These are phyloP conservation scores for Rubroboletus satanas DNA, from an alignment of 768 basidiomycete genomes.

Conservation along the genomic window DNA sequence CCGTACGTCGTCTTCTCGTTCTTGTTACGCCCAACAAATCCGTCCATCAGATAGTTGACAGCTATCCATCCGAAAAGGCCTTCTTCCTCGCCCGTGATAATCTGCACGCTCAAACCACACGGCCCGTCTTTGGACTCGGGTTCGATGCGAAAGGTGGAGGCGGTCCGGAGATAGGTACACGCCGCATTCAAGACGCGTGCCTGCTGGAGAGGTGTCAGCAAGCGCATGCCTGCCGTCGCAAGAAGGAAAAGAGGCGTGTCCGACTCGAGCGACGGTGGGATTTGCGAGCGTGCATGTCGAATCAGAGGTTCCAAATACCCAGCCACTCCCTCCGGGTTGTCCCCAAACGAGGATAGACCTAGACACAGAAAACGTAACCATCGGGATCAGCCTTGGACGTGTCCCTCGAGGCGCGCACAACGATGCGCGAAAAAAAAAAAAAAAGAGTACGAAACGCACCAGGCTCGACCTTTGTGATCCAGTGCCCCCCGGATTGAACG, in stretches of 20 bases:
- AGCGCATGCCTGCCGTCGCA: conserved; percentile 96
- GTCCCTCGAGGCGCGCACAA: neutral
- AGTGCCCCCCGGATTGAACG: conserved; percentile 70
- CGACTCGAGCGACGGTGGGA: conserved; percentile 81
- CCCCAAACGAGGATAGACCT: conserved; percentile 86
- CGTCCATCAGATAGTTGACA: conserved; percentile 98
- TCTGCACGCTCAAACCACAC: conserved; percentile 88
- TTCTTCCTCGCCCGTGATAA: conserved; percentile 98
- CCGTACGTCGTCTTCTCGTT: conserved; percentile 83
- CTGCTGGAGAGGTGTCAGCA: conserved; percentile 67
- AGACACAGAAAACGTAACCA: neutral
- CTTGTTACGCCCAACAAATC: conserved; percentile 53
- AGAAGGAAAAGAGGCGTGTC: conserved; percentile 91
- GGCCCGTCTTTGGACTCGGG: conserved; percentile 62
- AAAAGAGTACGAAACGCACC: conserved; percentile 48
- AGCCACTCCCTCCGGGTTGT: conserved; percentile 64
- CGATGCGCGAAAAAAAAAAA: no score
- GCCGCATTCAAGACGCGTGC: conserved; percentile 68
- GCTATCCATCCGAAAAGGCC: conserved; percentile 99
- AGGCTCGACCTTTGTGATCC: conserved; percentile 91
- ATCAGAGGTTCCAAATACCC: conserved; percentile 80
- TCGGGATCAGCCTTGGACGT: neutral
- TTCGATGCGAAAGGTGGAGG: conserved; percentile 79
- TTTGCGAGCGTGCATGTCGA: conserved; percentile 71
- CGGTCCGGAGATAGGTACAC: conserved; percentile 68